These are phyloP conservation scores for Talaromyces rugulosus DNA, from an alignment of 2,329 filamentous ascomycete genomes.

Conservation along the genomic window DNA sequence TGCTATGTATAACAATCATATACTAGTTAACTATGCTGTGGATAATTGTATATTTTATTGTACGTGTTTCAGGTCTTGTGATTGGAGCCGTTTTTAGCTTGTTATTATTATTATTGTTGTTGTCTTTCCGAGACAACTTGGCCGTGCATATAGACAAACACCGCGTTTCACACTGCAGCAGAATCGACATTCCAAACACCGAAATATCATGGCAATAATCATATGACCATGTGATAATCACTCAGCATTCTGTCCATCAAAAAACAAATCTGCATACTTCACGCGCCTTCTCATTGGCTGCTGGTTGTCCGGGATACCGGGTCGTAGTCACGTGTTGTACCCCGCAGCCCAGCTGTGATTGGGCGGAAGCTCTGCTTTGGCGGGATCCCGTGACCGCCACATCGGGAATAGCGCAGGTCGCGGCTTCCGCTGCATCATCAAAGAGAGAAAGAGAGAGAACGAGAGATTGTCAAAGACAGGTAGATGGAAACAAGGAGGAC, in stretches of 20 bases:
- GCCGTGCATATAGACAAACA: neutral
- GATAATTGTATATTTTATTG: neutral
- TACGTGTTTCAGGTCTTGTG: neutral
- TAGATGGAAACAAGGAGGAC: neutral
- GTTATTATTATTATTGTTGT: neutral
- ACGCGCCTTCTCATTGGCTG: neutral
- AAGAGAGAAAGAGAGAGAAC: neutral
- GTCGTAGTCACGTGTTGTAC: neutral
- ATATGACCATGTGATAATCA: neutral
- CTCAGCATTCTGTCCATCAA: neutral
- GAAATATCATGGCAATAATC: neutral
- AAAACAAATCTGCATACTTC: neutral
- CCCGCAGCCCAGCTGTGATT: neutral
- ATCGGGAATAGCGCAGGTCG: neutral
- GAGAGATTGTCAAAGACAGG: neutral
- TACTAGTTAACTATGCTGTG: neutral
- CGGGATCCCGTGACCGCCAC: neutral
- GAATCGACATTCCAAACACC: neutral
- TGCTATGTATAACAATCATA: neutral
- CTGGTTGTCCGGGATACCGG: conserved; percentile 4
- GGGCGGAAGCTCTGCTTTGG: neutral
- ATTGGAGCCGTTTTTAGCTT: neutral
- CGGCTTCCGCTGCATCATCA: neutral
- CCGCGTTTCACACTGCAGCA: neutral
- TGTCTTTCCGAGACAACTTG: neutral